Conservation (phyloP, 2,329 filamentous ascomycete species). For the Talaromyces sp. region DNA sequence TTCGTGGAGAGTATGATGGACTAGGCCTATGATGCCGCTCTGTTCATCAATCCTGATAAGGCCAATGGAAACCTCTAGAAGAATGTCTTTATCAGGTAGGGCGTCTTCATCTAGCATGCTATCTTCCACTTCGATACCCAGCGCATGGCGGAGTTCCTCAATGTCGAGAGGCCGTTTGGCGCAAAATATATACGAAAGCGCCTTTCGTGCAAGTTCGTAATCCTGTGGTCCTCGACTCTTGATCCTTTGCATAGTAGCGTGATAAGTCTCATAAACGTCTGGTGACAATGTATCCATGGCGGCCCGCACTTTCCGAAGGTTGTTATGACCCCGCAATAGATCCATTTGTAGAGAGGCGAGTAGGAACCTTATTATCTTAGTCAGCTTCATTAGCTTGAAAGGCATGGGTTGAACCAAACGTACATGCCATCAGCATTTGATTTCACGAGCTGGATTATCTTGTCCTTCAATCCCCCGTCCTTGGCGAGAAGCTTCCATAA, state of each 20-base stretch:
- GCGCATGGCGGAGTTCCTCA: slow-evolving; percentile 17
- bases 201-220: slow-evolving; percentile 1
- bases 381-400: background rate
- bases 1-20: slow-evolving; percentile 23
- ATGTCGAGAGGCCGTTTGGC: slow-evolving; percentile 12
- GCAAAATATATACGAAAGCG: slow-evolving; percentile 11
- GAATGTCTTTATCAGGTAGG: slow-evolving; percentile 12
- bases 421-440: slow-evolving; percentile 14
- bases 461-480: slow-evolving; percentile 3
- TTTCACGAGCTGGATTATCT: slow-evolving; percentile 2
- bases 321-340: slow-evolving; percentile 2
- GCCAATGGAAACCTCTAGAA: slow-evolving; percentile 19
- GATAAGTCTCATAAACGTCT: background rate
- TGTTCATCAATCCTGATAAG: slow-evolving; percentile 18
- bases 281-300: background rate
- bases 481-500: background rate
- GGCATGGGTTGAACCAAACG: background rate
- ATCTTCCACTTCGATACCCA: slow-evolving; percentile 15
- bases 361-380: slow-evolving; percentile 9
- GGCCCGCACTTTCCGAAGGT: background rate
- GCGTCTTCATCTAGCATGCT: background rate
- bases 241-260: background rate
- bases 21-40: slow-evolving; percentile 15
- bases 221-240: background rate
- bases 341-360: slow-evolving; percentile 14